These are phyloP conservation scores for Phaeosphaeriaceae sp. DNA, from an alignment of 2,329 filamentous ascomycete species.

Conservation along the genomic window DNA sequence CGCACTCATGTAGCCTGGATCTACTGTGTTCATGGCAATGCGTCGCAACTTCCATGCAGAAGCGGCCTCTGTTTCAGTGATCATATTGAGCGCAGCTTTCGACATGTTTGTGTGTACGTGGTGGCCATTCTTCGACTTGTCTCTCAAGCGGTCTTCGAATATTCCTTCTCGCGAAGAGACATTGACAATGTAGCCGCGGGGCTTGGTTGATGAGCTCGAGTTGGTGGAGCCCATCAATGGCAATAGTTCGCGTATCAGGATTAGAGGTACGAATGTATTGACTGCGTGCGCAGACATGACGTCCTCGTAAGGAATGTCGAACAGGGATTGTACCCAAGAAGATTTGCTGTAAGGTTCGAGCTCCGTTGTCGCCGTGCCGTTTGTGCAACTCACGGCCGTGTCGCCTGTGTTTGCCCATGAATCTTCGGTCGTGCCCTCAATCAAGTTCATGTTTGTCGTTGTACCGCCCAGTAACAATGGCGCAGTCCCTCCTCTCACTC, in stretches of 20 bases:
- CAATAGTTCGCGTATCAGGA: conserved; percentile 19
- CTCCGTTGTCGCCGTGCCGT: background rate
- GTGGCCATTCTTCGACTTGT: conserved; percentile 12
- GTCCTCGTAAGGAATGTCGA: conserved; percentile 22
- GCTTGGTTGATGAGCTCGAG: background rate
- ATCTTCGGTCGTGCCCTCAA: background rate
- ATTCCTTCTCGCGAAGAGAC: conserved; percentile 24
- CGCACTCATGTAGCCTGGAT: conserved; percentile 21
- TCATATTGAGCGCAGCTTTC: conserved; percentile 23
- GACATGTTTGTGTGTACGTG: conserved; percentile 23
- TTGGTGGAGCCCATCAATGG: conserved; percentile 10
- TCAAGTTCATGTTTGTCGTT: background rate
- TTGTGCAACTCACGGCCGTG: background rate
- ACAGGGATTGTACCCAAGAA: conserved; percentile 17
- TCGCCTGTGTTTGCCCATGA: background rate
- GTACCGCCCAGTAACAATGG: conserved; percentile 2
- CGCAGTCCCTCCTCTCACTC: conserved; percentile 8
- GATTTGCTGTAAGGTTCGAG: conserved; percentile 12
- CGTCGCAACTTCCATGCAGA: conserved; percentile 7
- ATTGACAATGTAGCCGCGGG: conserved; percentile 20
- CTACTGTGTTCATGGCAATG: conserved; percentile 18
- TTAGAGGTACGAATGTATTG: conserved; percentile 21
- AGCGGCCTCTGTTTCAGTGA: conserved; percentile 19
- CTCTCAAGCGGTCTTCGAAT: conserved; percentile 12
- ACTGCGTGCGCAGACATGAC: conserved; percentile 19